Percentiles rank a stretch among this genome's conserved stretches.
Conservation (phyloP, 257 asterid genomes). For the Nicotiana sylvestris region DNA sequence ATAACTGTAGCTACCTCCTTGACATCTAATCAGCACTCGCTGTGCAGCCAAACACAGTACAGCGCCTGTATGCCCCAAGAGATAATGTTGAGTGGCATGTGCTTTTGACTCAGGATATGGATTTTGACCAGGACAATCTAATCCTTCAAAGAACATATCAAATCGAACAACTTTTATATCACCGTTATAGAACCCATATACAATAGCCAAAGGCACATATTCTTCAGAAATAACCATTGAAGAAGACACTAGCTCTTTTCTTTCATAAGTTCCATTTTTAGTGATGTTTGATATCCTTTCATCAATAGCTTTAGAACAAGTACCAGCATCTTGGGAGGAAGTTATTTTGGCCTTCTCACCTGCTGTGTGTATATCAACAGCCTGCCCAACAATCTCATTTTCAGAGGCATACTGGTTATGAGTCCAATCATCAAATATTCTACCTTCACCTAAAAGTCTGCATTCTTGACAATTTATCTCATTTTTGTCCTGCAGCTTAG, state of each 20-base stretch:
- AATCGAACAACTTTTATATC: conserved; percentile 69
- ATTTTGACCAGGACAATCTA: conserved; percentile 34
- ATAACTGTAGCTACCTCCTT: conserved; percentile 46
- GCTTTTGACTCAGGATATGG: conserved; percentile 27
- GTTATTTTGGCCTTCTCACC: conserved; percentile 14
- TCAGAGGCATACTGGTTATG: conserved; percentile 25
- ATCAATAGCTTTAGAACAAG: conserved; percentile 22
- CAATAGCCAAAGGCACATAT: conserved; percentile 70
- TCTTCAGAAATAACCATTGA: conserved; percentile 88
- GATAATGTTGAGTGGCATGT: conserved; percentile 40
- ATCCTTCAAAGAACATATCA: conserved; percentile 49
- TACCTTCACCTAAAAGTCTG: conserved; percentile 47
- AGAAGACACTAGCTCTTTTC: conserved; percentile 62
- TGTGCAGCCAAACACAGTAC: conserved; percentile 93
- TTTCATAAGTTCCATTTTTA: conserved; percentile 26
- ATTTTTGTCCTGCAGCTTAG: conserved; percentile 35
- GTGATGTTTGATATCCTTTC: conserved; percentile 18
- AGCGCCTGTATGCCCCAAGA: conserved; percentile 80
- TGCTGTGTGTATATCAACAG: conserved; percentile 18
- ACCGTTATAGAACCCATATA: conserved; percentile 78
- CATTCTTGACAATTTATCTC: conserved; percentile 36
- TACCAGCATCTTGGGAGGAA: conserved; percentile 15
- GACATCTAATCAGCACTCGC: conserved; percentile 44
- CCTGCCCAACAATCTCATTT: conserved; percentile 26
- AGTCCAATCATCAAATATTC: conserved; percentile 49